Percentiles rank a stretch among this genome's conserved stretches.
Evolutionary conservation across 108 stramenopile genomes (phyloP).

Genomic region (Nitzschia palea): DNA sequence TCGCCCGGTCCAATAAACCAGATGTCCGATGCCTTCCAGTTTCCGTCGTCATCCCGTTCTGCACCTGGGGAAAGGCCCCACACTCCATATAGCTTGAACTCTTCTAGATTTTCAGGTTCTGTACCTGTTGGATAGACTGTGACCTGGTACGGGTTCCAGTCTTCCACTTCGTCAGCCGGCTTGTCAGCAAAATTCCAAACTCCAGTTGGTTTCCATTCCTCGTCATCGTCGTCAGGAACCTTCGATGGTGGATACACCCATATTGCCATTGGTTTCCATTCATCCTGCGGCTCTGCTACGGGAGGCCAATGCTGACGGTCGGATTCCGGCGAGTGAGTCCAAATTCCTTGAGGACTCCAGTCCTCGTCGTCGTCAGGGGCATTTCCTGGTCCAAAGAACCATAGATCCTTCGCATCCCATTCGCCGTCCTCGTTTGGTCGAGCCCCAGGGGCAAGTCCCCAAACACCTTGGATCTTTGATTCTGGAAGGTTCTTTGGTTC

Average conservation of each 20-base stretch:
- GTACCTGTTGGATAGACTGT: slow-evolving; percentile 1
- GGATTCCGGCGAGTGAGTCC: not conserved
- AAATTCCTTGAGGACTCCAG: slow-evolving; percentile 14
- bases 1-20: slow-evolving; percentile 16
- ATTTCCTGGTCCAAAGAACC: slow-evolving; percentile 16
- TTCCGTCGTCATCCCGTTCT: slow-evolving; percentile 16
- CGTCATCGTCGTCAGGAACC: slow-evolving; percentile 3
- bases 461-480: slow-evolving; percentile 13
- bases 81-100: slow-evolving; percentile 7
- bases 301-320: slow-evolving; percentile 8
- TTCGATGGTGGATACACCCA: slow-evolving; percentile 2
- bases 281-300: not conserved
- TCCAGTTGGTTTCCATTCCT: slow-evolving; percentile 16
- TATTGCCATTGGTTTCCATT: slow-evolving; percentile 5
- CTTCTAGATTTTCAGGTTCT: slow-evolving; percentile 19
- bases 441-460: slow-evolving; percentile 16
- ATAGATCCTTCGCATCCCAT: slow-evolving; percentile 12
- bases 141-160: slow-evolving; percentile 10
- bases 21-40: slow-evolving; percentile 17
- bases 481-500: not conserved
- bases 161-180: slow-evolving; percentile 1
- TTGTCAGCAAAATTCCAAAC: slow-evolving; percentile 7
- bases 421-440: slow-evolving; percentile 17
- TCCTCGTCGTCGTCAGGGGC: slow-evolving; percentile 7
- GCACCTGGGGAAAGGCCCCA: slow-evolving; percentile 21